Evolutionary conservation across 352 stramenopile genomes (phyloP).

Genomic region (Phytophthora kernoviae): DNA sequence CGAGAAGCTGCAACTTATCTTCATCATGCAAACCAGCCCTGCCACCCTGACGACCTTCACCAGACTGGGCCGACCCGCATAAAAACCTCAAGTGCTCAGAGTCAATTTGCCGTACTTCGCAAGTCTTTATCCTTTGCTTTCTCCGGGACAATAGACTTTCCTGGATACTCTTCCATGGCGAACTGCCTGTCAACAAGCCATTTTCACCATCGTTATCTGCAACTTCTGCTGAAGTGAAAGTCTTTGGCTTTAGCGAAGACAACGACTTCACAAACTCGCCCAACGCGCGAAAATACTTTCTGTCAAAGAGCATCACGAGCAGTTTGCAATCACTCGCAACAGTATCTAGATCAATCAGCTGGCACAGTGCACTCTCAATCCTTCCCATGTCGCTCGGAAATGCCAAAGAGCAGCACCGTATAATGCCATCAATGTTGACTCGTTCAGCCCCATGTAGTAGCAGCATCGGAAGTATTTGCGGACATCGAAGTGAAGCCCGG

Average conservation of each 20-base stretch:
- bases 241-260: constrained; percentile 1
- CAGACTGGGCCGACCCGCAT: neutral
- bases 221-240: too few species aligned
- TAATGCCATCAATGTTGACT: constrained; percentile 13
- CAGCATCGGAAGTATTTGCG: constrained; percentile 26
- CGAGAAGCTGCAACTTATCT: constrained; percentile 14
- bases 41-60: neutral
- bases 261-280: neutral
- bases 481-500: constrained; percentile 8
- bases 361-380: constrained; percentile 13
- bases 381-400: neutral
- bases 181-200: neutral
- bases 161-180: constrained; percentile 24
- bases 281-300: constrained; percentile 24
- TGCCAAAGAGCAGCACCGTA: constrained; percentile 16
- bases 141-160: constrained; percentile 13
- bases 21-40: neutral
- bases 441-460: constrained; percentile 26
- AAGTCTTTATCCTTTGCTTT: constrained; percentile 3
- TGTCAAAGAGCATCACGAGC: constrained; percentile 16
- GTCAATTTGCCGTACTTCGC: constrained; percentile 6
- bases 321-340: constrained; percentile 7
- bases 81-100: constrained; percentile 38
- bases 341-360: constrained; percentile 17
- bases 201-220: neutral